Percentiles rank a stretch among this genome's conserved stretches.
phyloP scores from a whole-genome alignment of 2,329 filamentous ascomycete genomes.

The Fusarium sp. region DNA sequence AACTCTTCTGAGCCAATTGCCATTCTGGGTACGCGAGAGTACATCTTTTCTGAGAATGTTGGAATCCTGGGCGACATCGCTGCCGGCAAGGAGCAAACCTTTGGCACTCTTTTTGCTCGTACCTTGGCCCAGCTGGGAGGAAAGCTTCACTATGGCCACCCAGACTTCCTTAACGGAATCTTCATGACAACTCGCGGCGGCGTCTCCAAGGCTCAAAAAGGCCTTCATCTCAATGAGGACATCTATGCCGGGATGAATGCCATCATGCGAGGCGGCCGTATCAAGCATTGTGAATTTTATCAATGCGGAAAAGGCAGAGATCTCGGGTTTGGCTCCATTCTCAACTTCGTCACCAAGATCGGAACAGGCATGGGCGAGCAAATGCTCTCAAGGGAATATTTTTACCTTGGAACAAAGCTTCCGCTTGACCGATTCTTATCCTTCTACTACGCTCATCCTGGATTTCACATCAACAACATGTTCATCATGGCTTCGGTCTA shows the following conservation, averaged over 20 bases:
- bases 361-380: background rate
- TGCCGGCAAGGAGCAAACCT: background rate
- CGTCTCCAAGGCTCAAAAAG: background rate
- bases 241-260: background rate
- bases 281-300: conserved; percentile 1
- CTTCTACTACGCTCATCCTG: background rate
- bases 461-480: background rate
- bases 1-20: background rate
- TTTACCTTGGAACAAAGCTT: background rate
- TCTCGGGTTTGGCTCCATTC: background rate
- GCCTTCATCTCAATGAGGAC: background rate
- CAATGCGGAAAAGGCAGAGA: background rate
- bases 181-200: background rate
- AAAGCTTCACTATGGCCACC: conserved; percentile 1
- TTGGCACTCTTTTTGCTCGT: conserved; percentile 2
- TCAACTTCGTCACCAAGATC: background rate
- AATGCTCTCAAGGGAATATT: background rate
- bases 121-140: background rate
- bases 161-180: background rate
- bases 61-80: background rate
- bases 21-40: background rate
- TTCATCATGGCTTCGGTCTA: background rate
- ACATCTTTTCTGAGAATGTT: background rate
- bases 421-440: background rate
- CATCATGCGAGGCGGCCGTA: background rate